Evolutionary conservation across 495 filamentous ascomycete genomes (phyloP).

Genomic region (Lasiosphaeris hirsuta): DNA sequence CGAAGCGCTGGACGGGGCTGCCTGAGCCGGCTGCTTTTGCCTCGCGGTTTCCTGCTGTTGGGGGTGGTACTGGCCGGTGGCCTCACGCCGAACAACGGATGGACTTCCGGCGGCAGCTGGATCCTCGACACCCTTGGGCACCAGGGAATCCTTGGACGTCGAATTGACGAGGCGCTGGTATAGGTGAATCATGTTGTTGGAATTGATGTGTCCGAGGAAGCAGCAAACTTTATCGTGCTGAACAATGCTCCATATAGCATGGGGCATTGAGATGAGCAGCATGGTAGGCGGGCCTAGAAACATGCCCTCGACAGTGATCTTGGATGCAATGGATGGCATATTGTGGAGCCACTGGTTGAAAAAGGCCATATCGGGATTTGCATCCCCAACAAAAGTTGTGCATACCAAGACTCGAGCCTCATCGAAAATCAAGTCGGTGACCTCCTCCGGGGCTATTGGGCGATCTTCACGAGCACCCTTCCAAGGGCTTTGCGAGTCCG

Average conservation of each 20-base stretch:
- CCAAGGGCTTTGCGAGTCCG: conserved; percentile 29
- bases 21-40: conserved; percentile 4
- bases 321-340: conserved; percentile 44
- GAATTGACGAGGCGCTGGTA: conserved; percentile 51
- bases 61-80: conserved; percentile 17
- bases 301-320: conserved; percentile 56
- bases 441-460: conserved; percentile 37
- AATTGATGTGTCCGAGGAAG: conserved; percentile 53
- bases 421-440: conserved; percentile 49
- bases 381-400: conserved; percentile 55
- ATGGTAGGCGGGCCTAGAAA: conserved; percentile 57
- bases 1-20: conserved; percentile 1
- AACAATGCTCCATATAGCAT: conserved; percentile 52
- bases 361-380: conserved; percentile 54
- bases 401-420: conserved; percentile 52
- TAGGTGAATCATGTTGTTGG: conserved; percentile 55
- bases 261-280: conserved; percentile 55
- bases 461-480: conserved; percentile 33
- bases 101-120: conserved; percentile 28
- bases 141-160: conserved; percentile 33
- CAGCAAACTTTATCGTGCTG: conserved; percentile 56
- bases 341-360: conserved; percentile 57
- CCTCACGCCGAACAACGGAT: conserved; percentile 18
- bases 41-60: conserved; percentile 33
- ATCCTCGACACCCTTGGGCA: conserved; percentile 8